phyloP scores from a whole-genome alignment of 2,329 filamentous ascomycete genomes.

The Zopfia rhizophila region DNA sequence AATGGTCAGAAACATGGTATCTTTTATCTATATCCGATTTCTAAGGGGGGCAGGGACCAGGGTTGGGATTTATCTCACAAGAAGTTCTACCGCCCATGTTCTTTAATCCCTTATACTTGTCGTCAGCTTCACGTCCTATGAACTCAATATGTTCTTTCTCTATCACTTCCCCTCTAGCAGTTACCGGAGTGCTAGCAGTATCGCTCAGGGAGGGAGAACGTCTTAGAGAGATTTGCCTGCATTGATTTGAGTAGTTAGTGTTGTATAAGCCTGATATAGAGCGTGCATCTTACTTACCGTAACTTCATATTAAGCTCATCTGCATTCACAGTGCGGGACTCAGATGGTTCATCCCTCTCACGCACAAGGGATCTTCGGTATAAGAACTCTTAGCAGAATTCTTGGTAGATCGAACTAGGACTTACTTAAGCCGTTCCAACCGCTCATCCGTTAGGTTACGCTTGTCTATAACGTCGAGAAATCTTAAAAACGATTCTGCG shows the following conservation, averaged over 20 bases:
- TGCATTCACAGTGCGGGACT: constrained; percentile 7
- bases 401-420: constrained; percentile 6
- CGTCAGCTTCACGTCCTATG: neutral
- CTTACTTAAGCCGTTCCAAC: constrained; percentile 5
- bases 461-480: constrained; percentile 7
- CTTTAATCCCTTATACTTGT: constrained; percentile 4
- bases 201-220: constrained; percentile 7
- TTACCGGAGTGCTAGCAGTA: constrained; percentile 9
- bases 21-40: constrained; percentile 11
- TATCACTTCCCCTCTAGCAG: constrained; percentile 4
- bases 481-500: constrained; percentile 10
- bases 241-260: constrained; percentile 6
- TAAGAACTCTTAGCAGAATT: constrained; percentile 5
- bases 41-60: constrained; percentile 7
- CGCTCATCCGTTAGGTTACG: constrained; percentile 7
- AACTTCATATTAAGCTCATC: constrained; percentile 8
- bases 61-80: constrained; percentile 9
- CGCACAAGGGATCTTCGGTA: constrained; percentile 6
- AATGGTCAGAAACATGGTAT: constrained; percentile 10
- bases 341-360: constrained; percentile 7
- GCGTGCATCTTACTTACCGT: constrained; percentile 7
- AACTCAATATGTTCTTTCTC: constrained; percentile 5
- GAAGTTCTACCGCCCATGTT: constrained; percentile 4
- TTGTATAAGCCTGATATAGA: constrained; percentile 8
- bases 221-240: constrained; percentile 9